A percentile compares a stretch with the other conserved stretches of the same genome.
Conservation (phyloP, 2,329 filamentous ascomycete species). For the Fusarium camptoceras region DNA sequence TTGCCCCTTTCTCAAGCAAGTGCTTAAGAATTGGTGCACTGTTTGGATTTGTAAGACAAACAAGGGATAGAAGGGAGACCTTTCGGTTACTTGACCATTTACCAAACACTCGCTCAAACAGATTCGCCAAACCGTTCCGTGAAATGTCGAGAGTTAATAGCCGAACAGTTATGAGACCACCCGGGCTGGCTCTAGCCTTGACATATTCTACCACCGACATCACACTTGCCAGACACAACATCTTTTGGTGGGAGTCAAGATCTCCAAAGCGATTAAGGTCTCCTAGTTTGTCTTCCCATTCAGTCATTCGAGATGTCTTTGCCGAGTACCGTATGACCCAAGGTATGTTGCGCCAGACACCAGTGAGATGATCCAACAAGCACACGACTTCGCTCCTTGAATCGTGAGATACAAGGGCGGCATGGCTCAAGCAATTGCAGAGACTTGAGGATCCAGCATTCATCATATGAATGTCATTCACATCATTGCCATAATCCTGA, state of each 20-base stretch:
- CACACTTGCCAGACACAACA: neutral
- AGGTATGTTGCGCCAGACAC: accelerated
- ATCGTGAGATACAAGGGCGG: accelerated
- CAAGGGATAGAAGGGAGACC: neutral
- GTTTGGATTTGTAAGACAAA: accelerated
- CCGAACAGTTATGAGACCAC: neutral
- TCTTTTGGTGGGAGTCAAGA: neutral
- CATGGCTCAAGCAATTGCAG: accelerated
- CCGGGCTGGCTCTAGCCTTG: neutral
- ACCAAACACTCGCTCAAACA: neutral
- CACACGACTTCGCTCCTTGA: neutral
- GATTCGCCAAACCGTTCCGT: accelerated
- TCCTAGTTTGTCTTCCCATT: too few species aligned
- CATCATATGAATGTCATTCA: too few species aligned
- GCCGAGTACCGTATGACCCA: neutral
- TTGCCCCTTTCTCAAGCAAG: neutral
- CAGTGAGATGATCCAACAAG: conserved; percentile 2
- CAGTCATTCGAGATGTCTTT: too few species aligned
- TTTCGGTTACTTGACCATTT: neutral
- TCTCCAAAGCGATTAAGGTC: too few species aligned
- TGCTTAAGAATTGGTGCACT: neutral
- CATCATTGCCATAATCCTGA: too few species aligned
- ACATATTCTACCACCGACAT: neutral
- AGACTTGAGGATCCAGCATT: too few species aligned
- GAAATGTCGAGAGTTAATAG: accelerated